phyloP scores from a whole-genome alignment of 129 eudicot genomes.

The Glebionis coronaria region DNA sequence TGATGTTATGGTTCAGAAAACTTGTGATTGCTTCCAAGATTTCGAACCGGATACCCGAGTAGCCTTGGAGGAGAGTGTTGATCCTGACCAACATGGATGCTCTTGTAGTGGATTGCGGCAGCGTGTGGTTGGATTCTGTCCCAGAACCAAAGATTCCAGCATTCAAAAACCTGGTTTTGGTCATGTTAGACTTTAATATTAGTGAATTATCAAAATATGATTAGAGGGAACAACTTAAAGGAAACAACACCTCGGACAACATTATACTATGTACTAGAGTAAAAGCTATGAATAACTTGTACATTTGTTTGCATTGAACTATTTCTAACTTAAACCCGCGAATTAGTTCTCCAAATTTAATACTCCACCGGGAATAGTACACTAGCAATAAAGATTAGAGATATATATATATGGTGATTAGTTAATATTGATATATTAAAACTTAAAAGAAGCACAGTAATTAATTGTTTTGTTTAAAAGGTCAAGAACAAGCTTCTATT shows the following conservation, averaged over 20 bases:
- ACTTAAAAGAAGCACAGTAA: not conserved
- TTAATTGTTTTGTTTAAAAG: not conserved
- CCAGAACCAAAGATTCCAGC: slow-evolving; percentile 65
- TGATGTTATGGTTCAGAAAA: slow-evolving; percentile 53
- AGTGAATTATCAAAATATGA: not conserved
- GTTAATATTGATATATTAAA: no score
- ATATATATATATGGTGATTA: no score
- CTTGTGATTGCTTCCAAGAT: slow-evolving; percentile 56
- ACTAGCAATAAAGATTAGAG: no score
- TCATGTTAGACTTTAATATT: not conserved
- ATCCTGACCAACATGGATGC: slow-evolving; percentile 70
- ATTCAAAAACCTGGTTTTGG: slow-evolving; percentile 50
- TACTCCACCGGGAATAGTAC: no score
- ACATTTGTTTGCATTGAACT: no score
- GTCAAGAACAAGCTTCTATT: slow-evolving; percentile 1
- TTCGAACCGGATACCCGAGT: slow-evolving; percentile 72
- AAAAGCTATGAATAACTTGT: no score
- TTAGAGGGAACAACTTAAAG: not conserved
- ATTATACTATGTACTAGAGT: no score
- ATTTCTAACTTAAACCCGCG: no score
- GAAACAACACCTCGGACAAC: not conserved
- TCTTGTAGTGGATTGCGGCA: slow-evolving; percentile 57
- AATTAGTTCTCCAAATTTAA: no score
- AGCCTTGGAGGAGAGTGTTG: slow-evolving; percentile 75
- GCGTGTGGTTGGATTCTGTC: slow-evolving; percentile 44